Base-by-base conservation (phyloP, 192 early-diverging fungal genomes). In the Coemansia javaensis region DNA sequence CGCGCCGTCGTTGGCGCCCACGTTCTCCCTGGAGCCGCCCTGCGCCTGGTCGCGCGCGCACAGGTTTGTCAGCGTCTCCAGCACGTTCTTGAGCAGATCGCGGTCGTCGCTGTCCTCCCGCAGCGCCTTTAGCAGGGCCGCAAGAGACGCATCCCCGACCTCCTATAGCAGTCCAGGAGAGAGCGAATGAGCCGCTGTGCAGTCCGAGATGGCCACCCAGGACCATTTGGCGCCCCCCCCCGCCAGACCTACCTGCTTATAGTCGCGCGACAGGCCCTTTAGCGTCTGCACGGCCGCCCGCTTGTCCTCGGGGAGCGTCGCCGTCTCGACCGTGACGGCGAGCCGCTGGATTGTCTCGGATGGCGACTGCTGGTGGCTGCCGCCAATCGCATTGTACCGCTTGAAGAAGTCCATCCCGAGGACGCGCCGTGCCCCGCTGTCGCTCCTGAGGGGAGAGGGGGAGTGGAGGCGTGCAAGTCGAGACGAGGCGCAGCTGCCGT, bases 231-330 rank as follows among this genome's bases (percentile, higher is more conserved):
- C 8, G 27, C 4, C 7, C 2, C 10, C 10, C 8, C 4, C 14
- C n/a, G 16, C 3, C 50, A 48, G 17, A 6, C 59, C 42, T 82
- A 81, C 71, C 56, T 67, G 53, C 47, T 55, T 63, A 49, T 88
- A 95, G 37, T 97, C 89, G 36, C 86, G 67, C 7, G 89, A 80
- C 25, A 95, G 78, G 2, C 89, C 89, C 50, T 91, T 92, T 42
- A 99, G 69, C 7, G 86, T 82, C 16, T 87, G 79, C 11, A 94
- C 88, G 1, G 87, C 90, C 5, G 91, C 88, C 23, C 93, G 63
- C 38, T 89, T 69, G 77, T 99, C 96, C 56, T 99, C 96, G 21
- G 91, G 61, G 17, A 96, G 75, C 8, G 89, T 92, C 13, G 90
- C 82, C 40, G 90, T 81, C 42, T 77, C 81, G 23, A 88, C 84